Percentiles rank a stretch among this genome's conserved stretches.
phyloP scores from a whole-genome alignment of 202 grass and related monocot genomes.

The Panicum virgatum region DNA sequence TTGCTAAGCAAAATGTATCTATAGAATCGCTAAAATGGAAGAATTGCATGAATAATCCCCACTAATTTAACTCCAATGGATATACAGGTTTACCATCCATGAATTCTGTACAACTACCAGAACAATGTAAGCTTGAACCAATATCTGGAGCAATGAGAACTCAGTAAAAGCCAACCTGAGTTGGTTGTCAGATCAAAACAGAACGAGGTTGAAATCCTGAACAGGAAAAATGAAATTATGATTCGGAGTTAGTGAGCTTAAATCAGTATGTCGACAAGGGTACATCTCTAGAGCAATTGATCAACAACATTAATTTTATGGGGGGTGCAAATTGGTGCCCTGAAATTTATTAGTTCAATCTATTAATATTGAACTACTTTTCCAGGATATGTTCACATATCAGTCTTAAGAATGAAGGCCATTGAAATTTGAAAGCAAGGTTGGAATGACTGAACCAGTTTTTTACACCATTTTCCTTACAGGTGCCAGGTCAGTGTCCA shows the following conservation, averaged over 20 bases:
- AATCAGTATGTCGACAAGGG: background rate
- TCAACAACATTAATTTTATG: background rate
- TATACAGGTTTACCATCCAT: conserved; percentile 12
- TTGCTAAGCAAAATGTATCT: conserved; percentile 28
- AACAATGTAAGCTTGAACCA: conserved; percentile 34
- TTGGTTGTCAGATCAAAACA: conserved; percentile 25
- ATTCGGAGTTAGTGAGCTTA: background rate
- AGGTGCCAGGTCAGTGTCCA: background rate
- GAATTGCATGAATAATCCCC: conserved; percentile 29
- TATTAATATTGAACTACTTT: background rate
- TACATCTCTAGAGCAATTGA: background rate
- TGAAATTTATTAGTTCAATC: background rate
- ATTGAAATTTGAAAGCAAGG: background rate
- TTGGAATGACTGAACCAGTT: background rate
- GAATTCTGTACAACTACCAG: conserved; percentile 36
- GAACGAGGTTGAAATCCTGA: conserved; percentile 28
- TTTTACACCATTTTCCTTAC: background rate
- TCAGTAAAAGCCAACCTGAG: background rate
- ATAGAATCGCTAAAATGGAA: too few relatives aligned
- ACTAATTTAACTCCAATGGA: conserved; percentile 35
- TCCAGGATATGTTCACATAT: background rate
- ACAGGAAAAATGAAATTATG: background rate
- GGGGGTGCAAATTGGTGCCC: background rate
- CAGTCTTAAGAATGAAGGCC: background rate
- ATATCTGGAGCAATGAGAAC: conserved; percentile 18